Percentiles rank a stretch among this genome's conserved stretches.
phyloP scores from a whole-genome alignment of 495 filamentous ascomycete genomes.

The Pseudoneurospora amorphoporcata region DNA sequence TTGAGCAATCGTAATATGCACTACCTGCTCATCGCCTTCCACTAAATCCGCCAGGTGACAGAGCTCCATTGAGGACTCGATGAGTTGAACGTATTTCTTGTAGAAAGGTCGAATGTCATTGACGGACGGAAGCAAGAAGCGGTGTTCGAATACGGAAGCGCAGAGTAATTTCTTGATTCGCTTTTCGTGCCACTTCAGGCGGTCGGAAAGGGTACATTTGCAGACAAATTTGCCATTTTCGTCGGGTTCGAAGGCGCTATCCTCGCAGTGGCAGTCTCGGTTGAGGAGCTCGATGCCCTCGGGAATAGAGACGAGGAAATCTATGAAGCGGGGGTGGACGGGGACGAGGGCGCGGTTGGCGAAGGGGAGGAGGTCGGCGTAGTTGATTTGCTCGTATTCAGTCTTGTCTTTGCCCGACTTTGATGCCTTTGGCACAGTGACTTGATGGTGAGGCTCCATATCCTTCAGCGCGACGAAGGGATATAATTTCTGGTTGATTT shows the following conservation, averaged over 20 bases:
- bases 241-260: too few species aligned
- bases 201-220: neutral
- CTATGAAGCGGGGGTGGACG: neutral
- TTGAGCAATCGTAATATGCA: neutral
- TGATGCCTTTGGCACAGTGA: neutral
- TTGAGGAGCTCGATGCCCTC: neutral
- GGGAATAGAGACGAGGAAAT: neutral
- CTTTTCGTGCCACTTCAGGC: neutral
- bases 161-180: neutral
- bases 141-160: neutral
- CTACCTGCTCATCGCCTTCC: neutral
- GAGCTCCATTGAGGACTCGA: neutral
- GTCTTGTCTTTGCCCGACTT: neutral
- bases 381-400: neutral
- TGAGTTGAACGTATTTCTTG: neutral
- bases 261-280: neutral
- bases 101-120: neutral
- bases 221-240: neutral
- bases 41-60: neutral
- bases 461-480: neutral
- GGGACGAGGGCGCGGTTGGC: neutral
- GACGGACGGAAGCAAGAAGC: neutral
- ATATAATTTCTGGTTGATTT: neutral
- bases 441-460: neutral
- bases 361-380: neutral